A percentile compares a stretch with the other conserved stretches of the same genome.
Evolutionary conservation across 495 filamentous ascomycete species (phyloP).

Genomic region (Sordaria brevicollis): DNA sequence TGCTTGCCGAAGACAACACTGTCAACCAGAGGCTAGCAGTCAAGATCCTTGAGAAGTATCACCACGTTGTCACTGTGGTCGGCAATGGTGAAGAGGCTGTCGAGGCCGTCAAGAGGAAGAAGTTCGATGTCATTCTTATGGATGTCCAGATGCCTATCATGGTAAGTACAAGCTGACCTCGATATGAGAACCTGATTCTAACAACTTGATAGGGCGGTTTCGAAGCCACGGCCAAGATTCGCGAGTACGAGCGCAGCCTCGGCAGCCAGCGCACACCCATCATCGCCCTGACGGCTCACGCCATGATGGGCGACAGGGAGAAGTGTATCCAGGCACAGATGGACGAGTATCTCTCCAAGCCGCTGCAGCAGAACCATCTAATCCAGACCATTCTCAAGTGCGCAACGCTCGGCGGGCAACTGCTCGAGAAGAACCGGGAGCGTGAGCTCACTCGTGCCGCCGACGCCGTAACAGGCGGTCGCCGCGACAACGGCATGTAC

Average conservation of each 20-base stretch:
- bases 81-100: constrained; percentile 90
- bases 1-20: constrained; percentile 94
- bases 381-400: constrained; percentile 98
- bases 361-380: constrained; percentile 93
- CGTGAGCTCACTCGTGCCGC: constrained; percentile 32
- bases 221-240: constrained; percentile 93
- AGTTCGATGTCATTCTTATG: constrained; percentile 96
- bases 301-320: constrained; percentile 97
- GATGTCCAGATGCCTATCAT: constrained; percentile 99
- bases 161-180: constrained; percentile 39
- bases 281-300: constrained; percentile 94
- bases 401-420: constrained; percentile 79
- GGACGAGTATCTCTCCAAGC: constrained; percentile 98
- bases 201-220: constrained; percentile 65
- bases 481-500: constrained; percentile 16
- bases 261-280: constrained; percentile 80
- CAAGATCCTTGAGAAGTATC: constrained; percentile 96
- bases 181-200: constrained; percentile 13
- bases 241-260: constrained; percentile 78
- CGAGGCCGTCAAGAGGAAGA: constrained; percentile 76
- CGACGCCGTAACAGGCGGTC: constrained; percentile 22
- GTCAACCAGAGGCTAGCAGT: constrained; percentile 95
- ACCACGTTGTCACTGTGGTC: constrained; percentile 92
- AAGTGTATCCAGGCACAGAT: constrained; percentile 98
- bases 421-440: constrained; percentile 58